Conservation (phyloP, 495 filamentous ascomycete genomes). For the Achaetomiella virescens region DNA sequence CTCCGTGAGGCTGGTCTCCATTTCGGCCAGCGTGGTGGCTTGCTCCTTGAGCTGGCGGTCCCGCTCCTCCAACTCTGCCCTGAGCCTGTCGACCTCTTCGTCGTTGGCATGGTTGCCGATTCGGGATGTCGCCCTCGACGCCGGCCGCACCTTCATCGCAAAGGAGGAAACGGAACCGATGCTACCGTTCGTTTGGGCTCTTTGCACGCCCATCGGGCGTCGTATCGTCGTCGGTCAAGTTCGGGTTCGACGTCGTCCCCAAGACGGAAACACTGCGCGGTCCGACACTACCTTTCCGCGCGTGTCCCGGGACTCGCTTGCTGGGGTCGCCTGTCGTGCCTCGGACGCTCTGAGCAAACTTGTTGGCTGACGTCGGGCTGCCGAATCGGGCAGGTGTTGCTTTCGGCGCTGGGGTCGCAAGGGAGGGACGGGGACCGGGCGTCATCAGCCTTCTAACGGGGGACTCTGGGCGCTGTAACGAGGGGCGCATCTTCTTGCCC, state of each 20-base stretch:
- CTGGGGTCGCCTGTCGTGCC: slow-evolving; percentile 52
- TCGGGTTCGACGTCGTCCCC: slow-evolving; percentile 35
- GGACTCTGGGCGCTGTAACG: slow-evolving; percentile 79
- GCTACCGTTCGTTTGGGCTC: slow-evolving; percentile 47
- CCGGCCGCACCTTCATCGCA: slow-evolving; percentile 42
- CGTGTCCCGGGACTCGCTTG: slow-evolving; percentile 40
- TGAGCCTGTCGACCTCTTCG: slow-evolving; percentile 62
- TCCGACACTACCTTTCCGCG: slow-evolving; percentile 45
- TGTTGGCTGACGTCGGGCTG: slow-evolving; percentile 57
- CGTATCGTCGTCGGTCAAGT: slow-evolving; percentile 49
- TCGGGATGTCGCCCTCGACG: slow-evolving; percentile 37
- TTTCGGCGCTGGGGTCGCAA: slow-evolving; percentile 45
- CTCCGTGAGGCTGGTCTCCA: slow-evolving; percentile 72
- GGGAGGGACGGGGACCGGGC: slow-evolving; percentile 48
- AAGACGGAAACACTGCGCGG: slow-evolving; percentile 50
- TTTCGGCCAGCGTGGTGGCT: slow-evolving; percentile 69
- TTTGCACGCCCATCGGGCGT: slow-evolving; percentile 50
- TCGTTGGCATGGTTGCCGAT: slow-evolving; percentile 37
- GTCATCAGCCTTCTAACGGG: slow-evolving; percentile 61
- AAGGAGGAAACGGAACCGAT: slow-evolving; percentile 43
- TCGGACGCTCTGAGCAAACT: slow-evolving; percentile 59
- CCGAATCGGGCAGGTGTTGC: slow-evolving; percentile 46
- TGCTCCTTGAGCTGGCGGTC: slow-evolving; percentile 86
- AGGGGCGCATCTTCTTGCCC: slow-evolving; percentile 66
- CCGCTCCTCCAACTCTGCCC: slow-evolving; percentile 68